A percentile compares a stretch with the other conserved stretches of the same genome.
Conservation (phyloP, 2,329 filamentous ascomycete genomes). For the Zarea fungicola region DNA sequence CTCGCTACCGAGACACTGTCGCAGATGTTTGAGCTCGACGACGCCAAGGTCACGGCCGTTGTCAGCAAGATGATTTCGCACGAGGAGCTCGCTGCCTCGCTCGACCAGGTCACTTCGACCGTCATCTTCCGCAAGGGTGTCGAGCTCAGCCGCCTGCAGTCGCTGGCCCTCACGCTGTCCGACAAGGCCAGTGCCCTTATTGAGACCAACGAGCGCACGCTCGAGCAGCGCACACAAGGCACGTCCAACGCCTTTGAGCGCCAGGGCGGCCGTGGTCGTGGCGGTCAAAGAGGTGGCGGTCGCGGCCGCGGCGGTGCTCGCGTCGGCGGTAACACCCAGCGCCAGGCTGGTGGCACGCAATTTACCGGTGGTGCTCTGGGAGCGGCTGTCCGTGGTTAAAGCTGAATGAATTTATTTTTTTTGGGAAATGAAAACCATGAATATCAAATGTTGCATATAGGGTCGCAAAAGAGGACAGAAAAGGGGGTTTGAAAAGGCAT, state of each 20-base stretch:
- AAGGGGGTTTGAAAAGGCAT: constrained; percentile 9
- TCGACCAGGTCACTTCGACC: constrained; percentile 95
- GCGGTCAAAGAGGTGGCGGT: constrained; percentile 58
- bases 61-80: constrained; percentile 99
- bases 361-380: constrained; percentile 79
- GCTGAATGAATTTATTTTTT: neutral
- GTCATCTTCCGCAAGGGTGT: constrained; percentile 99
- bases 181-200: constrained; percentile 96
- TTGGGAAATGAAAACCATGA: neutral
- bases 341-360: constrained; percentile 68
- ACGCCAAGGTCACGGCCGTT: constrained; percentile 87
- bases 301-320: constrained; percentile 58
- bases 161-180: constrained; percentile 83
- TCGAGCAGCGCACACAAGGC: constrained; percentile 95
- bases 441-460: constrained; percentile 12
- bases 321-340: constrained; percentile 52
- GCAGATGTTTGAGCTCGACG: constrained; percentile 89
- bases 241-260: constrained; percentile 93
- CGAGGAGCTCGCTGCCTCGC: constrained; percentile 90
- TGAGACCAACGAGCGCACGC: constrained; percentile 93
- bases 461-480: constrained; percentile 5
- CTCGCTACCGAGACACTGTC: constrained; percentile 80
- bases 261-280: constrained; percentile 73
- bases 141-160: constrained; percentile 92
- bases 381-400: constrained; percentile 57